Conservation (phyloP, 1,139 yeast genomes). For the Lodderomyces theae region DNA sequence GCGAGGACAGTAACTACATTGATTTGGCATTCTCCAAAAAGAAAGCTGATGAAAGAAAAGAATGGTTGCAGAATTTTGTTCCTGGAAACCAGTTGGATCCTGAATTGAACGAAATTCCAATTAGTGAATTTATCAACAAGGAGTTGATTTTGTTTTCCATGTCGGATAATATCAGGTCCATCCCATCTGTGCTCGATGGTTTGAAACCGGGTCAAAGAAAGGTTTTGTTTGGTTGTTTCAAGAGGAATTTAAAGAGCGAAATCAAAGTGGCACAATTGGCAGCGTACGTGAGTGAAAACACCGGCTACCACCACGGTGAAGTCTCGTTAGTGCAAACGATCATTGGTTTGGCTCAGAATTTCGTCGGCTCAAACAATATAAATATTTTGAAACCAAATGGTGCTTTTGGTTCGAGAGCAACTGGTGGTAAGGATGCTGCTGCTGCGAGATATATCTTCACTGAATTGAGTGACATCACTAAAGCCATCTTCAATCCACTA, state of each 20-base stretch:
- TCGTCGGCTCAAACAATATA: slow-evolving; percentile 88
- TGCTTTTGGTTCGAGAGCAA: slow-evolving; percentile 93
- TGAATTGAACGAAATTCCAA: slow-evolving; percentile 73
- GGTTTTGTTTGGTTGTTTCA: slow-evolving; percentile 84
- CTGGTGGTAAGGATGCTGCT: slow-evolving; percentile 99
- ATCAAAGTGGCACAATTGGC: slow-evolving; percentile 89
- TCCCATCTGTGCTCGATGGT: slow-evolving; percentile 93
- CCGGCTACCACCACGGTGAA: slow-evolving; percentile 97
- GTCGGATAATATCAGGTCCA: slow-evolving; percentile 95
- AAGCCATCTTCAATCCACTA: slow-evolving; percentile 69
- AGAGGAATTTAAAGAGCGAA: slow-evolving; percentile 72
- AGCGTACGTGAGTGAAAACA: slow-evolving; percentile 84
- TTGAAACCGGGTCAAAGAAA: slow-evolving; percentile 97
- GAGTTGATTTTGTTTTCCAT: slow-evolving; percentile 92
- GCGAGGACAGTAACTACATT: slow-evolving; percentile 74
- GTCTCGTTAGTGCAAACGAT: slow-evolving; percentile 83
- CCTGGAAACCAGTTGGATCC: slow-evolving; percentile 96
- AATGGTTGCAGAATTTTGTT: slow-evolving; percentile 85
- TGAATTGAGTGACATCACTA: slow-evolving; percentile 72
- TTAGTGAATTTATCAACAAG: slow-evolving; percentile 90
- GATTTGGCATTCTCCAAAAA: slow-evolving; percentile 94
- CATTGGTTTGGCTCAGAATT: slow-evolving; percentile 91
- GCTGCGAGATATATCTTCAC: slow-evolving; percentile 97
- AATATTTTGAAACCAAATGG: slow-evolving; percentile 88
- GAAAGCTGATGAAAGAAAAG: slow-evolving; percentile 96